These are phyloP conservation scores for Pythium coloratum DNA, from an alignment of 352 stramenopile species.

Conservation along the genomic window DNA sequence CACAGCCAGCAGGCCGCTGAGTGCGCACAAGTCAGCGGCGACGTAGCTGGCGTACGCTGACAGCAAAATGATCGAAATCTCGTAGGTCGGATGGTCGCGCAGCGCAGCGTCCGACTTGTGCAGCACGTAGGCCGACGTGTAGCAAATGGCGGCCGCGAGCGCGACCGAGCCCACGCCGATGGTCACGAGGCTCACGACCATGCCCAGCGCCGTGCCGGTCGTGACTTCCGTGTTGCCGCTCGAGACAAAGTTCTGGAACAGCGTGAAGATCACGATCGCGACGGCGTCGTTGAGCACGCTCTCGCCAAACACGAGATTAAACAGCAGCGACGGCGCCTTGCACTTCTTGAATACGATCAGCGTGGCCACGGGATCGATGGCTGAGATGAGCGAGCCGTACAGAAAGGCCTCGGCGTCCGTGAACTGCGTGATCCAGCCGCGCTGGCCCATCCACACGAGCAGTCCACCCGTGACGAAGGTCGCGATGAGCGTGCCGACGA, in stretches of 20 bases:
- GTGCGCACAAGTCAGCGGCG: slow-evolving; percentile 47
- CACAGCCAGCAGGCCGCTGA: slow-evolving; percentile 90
- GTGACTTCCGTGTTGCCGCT: slow-evolving; percentile 38
- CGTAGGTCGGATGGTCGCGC: slow-evolving; percentile 51
- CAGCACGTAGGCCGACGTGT: slow-evolving; percentile 45
- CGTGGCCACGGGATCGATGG: slow-evolving; percentile 92
- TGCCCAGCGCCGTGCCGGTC: slow-evolving; percentile 15
- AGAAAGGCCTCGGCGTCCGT: slow-evolving; percentile 84
- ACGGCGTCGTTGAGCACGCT: slow-evolving; percentile 86
- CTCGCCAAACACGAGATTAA: slow-evolving; percentile 94
- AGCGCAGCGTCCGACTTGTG: slow-evolving; percentile 37
- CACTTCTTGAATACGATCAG: slow-evolving; percentile 90
- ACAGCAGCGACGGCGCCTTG: slow-evolving; percentile 73
- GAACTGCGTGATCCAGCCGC: slow-evolving; percentile 58
- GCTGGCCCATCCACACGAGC: slow-evolving; percentile 43
- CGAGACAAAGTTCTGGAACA: slow-evolving; percentile 58
- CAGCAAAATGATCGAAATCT: slow-evolving; percentile 66
- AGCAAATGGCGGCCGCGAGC: slow-evolving; percentile 49
- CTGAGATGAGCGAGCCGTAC: slow-evolving; percentile 90
- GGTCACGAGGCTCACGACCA: slow-evolving; percentile 36
- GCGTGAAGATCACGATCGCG: slow-evolving; percentile 73
- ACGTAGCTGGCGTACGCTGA: slow-evolving; percentile 76
- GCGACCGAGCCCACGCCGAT: slow-evolving; percentile 50
- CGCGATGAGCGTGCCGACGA: slow-evolving; percentile 53
- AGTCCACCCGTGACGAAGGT: slow-evolving; percentile 47